Conservation (phyloP, 805 yeast genomes). For the Brettanomyces bruxellensis region DNA sequence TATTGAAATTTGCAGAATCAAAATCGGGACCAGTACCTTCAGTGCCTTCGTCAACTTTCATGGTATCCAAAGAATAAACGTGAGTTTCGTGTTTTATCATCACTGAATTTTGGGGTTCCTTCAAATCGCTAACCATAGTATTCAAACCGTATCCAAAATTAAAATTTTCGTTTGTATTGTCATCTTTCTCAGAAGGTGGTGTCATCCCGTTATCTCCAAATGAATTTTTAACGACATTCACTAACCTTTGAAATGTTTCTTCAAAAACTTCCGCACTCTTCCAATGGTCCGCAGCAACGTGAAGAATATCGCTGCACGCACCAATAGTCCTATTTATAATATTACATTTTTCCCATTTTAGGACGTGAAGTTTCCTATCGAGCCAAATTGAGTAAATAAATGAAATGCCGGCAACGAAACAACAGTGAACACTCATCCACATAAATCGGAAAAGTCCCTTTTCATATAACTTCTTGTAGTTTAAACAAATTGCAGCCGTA, state of each 20-base stretch:
- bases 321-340: slow-evolving; percentile 22
- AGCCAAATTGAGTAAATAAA: slow-evolving; percentile 26
- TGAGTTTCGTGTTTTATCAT: too few relatives aligned
- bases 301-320: slow-evolving; percentile 21
- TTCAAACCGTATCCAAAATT: too few relatives aligned
- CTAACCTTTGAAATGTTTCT: slow-evolving; percentile 22
- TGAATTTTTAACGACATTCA: slow-evolving; percentile 7
- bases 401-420: slow-evolving; percentile 23
- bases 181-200: too few relatives aligned
- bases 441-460: slow-evolving; percentile 20
- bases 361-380: slow-evolving; percentile 15
- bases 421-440: slow-evolving; percentile 26
- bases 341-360: slow-evolving; percentile 18
- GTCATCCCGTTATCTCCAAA: too few relatives aligned
- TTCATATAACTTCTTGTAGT: slow-evolving; percentile 19
- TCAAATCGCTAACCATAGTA: too few relatives aligned
- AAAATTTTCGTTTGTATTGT: too few relatives aligned
- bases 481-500: slow-evolving; percentile 22
- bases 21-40: too few relatives aligned
- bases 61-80: too few relatives aligned
- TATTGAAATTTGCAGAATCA: too few relatives aligned
- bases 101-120: too few relatives aligned
- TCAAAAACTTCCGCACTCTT: slow-evolving; percentile 18
- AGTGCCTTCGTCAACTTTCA: too few relatives aligned
- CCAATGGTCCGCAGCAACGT: slow-evolving; percentile 24